These are phyloP conservation scores for Sporothrix luriei DNA, from an alignment of 2,329 filamentous ascomycete genomes.

Conservation along the genomic window DNA sequence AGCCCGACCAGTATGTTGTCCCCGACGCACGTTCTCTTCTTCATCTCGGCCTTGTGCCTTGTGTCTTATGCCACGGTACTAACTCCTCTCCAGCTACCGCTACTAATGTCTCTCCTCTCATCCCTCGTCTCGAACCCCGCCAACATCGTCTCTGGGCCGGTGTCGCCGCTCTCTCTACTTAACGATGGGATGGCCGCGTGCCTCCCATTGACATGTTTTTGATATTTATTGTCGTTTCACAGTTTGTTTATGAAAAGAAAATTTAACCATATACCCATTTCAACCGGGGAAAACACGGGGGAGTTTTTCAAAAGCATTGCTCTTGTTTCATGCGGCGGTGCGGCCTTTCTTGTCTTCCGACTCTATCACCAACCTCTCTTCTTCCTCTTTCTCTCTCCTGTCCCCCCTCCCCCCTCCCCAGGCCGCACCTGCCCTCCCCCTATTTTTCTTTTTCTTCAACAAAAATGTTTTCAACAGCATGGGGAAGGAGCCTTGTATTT, in stretches of 20 bases:
- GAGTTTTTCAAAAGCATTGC: constrained; percentile 15
- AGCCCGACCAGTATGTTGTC: constrained; percentile 78
- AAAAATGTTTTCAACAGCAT: constrained; percentile 42
- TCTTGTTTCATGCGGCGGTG: constrained; percentile 18
- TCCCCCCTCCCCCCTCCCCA: not conserved
- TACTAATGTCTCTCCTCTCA: constrained; percentile 57
- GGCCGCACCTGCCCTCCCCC: not conserved
- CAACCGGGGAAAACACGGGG: constrained; percentile 33
- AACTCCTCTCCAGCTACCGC: constrained; percentile 56
- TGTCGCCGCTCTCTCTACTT: constrained; percentile 16
- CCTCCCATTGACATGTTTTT: constrained; percentile 17
- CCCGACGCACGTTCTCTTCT: constrained; percentile 9
- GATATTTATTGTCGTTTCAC: constrained; percentile 25
- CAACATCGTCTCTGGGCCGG: not conserved
- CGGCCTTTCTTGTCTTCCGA: constrained; percentile 11
- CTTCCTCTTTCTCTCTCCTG: not conserved
- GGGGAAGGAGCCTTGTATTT: constrained; percentile 34
- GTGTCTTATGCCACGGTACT: constrained; percentile 54
- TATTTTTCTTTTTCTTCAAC: constrained; percentile 33
- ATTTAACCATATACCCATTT: constrained; percentile 34
- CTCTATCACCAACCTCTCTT: not conserved
- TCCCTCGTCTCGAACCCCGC: constrained; percentile 5
- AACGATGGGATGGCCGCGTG: not conserved
- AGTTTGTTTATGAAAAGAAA: constrained; percentile 30
- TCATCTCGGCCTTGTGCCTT: constrained; percentile 37